Percentiles rank a stretch among this genome's conserved stretches.
These are phyloP conservation scores for Aspergillus alliaceus DNA, from an alignment of 2,329 filamentous ascomycete species.

Conservation along the genomic window DNA sequence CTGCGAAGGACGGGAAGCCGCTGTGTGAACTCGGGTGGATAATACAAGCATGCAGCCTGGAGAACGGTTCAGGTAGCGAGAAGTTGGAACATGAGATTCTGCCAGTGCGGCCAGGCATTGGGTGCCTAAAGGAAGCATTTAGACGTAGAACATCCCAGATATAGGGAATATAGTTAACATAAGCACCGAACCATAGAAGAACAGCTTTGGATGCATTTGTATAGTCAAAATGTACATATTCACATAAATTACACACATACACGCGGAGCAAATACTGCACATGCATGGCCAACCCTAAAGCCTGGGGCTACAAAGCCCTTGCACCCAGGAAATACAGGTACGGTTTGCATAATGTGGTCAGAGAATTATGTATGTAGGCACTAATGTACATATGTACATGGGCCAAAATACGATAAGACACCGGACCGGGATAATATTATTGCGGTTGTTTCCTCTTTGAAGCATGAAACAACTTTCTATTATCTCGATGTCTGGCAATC, in stretches of 20 bases:
- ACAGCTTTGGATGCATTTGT: slow-evolving; percentile 47
- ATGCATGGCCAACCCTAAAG: too few species aligned
- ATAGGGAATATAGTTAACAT: slow-evolving; percentile 76
- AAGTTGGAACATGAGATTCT: slow-evolving; percentile 88
- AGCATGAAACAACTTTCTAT: slow-evolving; percentile 58
- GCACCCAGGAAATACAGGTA: too few species aligned
- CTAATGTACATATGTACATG: too few species aligned
- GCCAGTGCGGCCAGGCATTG: slow-evolving; percentile 8
- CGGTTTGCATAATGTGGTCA: too few species aligned
- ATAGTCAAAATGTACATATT: too few species aligned
- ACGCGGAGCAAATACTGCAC: too few species aligned
- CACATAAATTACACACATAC: too few species aligned
- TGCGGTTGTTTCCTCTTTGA: slow-evolving; percentile 64
- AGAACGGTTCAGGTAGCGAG: slow-evolving; percentile 80
- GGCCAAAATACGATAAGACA: not conserved
- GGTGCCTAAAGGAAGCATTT: not conserved
- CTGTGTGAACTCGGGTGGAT: slow-evolving; percentile 87
- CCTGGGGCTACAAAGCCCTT: too few species aligned
- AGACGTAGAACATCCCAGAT: slow-evolving; percentile 47
- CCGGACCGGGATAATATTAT: slow-evolving; percentile 69
- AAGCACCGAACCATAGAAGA: slow-evolving; percentile 76
- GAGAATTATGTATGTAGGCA: too few species aligned
- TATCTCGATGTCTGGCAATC: not conserved
- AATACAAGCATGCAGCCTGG: slow-evolving; percentile 81
- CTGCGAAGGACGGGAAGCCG: slow-evolving; percentile 74